Base-by-base conservation (phyloP, 2,329 filamentous ascomycete species). In the Fusarium oligoseptatum region DNA sequence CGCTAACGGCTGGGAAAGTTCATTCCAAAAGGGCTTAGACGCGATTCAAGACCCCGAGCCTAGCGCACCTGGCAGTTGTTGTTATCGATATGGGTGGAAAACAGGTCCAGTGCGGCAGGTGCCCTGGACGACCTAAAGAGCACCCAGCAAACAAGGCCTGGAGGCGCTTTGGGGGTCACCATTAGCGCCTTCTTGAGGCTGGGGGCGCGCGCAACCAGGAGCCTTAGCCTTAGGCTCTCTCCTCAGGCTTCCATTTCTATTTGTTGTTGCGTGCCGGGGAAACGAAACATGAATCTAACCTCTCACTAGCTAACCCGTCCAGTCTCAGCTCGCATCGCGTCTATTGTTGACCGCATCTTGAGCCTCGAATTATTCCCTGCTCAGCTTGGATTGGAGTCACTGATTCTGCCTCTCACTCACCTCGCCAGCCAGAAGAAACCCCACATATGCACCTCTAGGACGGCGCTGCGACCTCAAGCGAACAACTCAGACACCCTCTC, bases 341-440 rank as follows among this genome's bases (percentile, higher is more conserved):
- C 37, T 6, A 55, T 36, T 27, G 45, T 63, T 55, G 63, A 73
- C 72, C 68, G 58, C 72, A 75, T 39, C 37, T 72, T 60, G 58
- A 63, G 52, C 57, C 64, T 66, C 74, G 64, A 60, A 72, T 76
- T 76, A 36, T 45, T 55, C 48, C 48, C 41, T 75, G 72, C n/a
- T 29, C 57, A 6, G 58, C 36, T 37, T 70, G 45, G n/a, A 65
- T 48, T 41, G 14, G 41, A 66, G 57, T 62, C 56, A 20, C 63
- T 72, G 72, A 22, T 57, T 37, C 32, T 57, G 20, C 52, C 27
- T 68, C 70, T 75, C 64, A 67, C 36, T 60, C 39, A 55, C 45
- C 66, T 66, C 71, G 76, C 76, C 77, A 78, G 75, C 73, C 81
- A 79, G 78, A 82, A 82, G 81, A 79, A 81, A 84, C 83, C 82